Conservation (phyloP, 1,139 yeast species). For the Blastobotrys elegans region DNA sequence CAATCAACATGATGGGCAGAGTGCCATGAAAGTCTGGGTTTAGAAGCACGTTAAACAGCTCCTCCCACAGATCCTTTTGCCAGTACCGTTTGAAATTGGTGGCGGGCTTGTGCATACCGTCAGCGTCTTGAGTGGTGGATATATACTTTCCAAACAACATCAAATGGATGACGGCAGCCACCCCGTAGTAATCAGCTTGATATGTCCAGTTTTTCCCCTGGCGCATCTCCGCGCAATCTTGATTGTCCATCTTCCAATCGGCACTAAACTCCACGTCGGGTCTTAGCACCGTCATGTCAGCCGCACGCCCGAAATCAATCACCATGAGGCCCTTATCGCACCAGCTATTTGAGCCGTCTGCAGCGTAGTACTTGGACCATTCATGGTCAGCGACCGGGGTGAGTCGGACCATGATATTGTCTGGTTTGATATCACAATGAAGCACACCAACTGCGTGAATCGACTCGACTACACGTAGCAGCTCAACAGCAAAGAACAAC, state of each 20-base stretch:
- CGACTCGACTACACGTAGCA: conserved; percentile 54
- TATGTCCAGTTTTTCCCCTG: conserved; percentile 63
- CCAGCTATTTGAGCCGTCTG: conserved; percentile 47
- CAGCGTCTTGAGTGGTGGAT: conserved; percentile 17
- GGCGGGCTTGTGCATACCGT: conserved; percentile 34
- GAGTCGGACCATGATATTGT: conserved; percentile 75
- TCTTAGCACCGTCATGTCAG: conserved; percentile 58
- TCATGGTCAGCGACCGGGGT: conserved; percentile 24
- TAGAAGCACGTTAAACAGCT: conserved; percentile 57
- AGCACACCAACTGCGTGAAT: conserved; percentile 63
- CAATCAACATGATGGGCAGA: conserved; percentile 41
- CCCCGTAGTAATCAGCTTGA: conserved; percentile 81
- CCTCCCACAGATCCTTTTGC: conserved; percentile 69
- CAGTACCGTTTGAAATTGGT: conserved; percentile 66
- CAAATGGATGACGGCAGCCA: conserved; percentile 71
- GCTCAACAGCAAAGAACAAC: conserved; percentile 59
- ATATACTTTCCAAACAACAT: conserved; percentile 58
- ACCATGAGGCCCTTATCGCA: conserved; percentile 51
- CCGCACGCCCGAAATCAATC: conserved; percentile 81
- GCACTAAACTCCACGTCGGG: conserved; percentile 50
- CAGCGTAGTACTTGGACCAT: conserved; percentile 26
- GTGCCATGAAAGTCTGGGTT: conserved; percentile 45
- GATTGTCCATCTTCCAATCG: conserved; percentile 61
- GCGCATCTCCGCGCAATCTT: conserved; percentile 75
- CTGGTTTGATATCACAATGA: conserved; percentile 86